phyloP scores from a whole-genome alignment of 2,329 filamentous ascomycete genomes.

The Fusarium sp. region DNA sequence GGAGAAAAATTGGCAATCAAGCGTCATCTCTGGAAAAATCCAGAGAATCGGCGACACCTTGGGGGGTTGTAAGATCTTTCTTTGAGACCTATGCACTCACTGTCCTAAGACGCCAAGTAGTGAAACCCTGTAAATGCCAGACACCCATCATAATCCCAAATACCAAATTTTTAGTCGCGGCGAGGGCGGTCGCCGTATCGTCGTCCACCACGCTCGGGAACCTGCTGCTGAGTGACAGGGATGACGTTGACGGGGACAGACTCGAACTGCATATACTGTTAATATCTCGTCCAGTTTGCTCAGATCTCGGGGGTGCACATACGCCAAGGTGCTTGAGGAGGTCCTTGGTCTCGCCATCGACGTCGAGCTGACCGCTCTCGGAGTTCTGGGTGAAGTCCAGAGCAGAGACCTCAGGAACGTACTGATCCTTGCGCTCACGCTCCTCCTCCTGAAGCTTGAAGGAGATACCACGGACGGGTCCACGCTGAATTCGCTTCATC shows the following conservation, averaged over 20 bases:
- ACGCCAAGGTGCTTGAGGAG: conserved; percentile 98
- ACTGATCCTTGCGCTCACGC: conserved; percentile 99
- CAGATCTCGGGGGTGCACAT: conserved; percentile 61
- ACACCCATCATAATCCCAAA: conserved; percentile 53
- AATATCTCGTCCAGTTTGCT: conserved; percentile 35
- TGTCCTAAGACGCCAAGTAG: conserved; percentile 68
- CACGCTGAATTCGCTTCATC: conserved; percentile 99
- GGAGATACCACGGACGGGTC: conserved; percentile 99
- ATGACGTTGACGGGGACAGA: conserved; percentile 96
- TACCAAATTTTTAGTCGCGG: conserved; percentile 51
- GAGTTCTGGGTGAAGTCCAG: conserved; percentile 97
- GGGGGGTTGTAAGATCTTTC: conserved; percentile 68
- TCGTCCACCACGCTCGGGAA: conserved; percentile 79
- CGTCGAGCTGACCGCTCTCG: conserved; percentile 93
- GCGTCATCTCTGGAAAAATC: conserved; percentile 74
- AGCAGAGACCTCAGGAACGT: conserved; percentile 98
- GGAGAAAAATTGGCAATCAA: conserved; percentile 82
- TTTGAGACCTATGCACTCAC: conserved; percentile 69
- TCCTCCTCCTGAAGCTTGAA: conserved; percentile 99
- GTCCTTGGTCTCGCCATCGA: conserved; percentile 98
- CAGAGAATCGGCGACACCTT: conserved; percentile 92
- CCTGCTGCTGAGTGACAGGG: conserved; percentile 88
- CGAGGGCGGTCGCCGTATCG: conserved; percentile 76
- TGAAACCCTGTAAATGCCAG: conserved; percentile 57
- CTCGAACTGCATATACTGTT: conserved; percentile 78